A percentile compares a stretch with the other conserved stretches of the same genome.
Evolutionary conservation across 345 rosid species (phyloP).

Genomic region (Cochlearia excelsa): DNA sequence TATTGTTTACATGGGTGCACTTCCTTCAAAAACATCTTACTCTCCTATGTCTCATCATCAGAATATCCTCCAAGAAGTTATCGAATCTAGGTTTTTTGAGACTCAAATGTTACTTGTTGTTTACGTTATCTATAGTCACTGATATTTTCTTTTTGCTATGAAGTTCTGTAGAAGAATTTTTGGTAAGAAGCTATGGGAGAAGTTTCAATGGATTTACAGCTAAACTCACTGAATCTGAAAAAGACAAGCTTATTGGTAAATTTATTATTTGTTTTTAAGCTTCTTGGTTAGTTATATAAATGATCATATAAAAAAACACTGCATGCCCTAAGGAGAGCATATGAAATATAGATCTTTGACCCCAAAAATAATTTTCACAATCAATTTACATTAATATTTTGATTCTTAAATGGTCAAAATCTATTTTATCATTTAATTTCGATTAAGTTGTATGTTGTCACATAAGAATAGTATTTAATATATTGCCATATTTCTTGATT

Average conservation of each 20-base stretch:
- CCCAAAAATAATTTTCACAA: too few species aligned
- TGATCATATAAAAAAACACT: too few species aligned
- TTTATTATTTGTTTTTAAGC: neutral
- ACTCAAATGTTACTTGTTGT: constrained; percentile 10
- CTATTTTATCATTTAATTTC: too few species aligned
- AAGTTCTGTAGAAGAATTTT: constrained; percentile 29
- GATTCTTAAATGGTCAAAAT: too few species aligned
- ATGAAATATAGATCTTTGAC: too few species aligned
- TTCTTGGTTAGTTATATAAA: too few species aligned
- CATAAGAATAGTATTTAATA: too few species aligned
- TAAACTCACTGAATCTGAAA: constrained; percentile 49
- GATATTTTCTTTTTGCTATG: neutral
- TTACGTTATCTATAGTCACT: constrained; percentile 4
- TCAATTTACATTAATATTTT: too few species aligned
- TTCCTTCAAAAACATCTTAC: constrained; percentile 24
- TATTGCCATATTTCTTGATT: too few species aligned
- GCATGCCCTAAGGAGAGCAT: too few species aligned
- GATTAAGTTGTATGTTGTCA: too few species aligned
- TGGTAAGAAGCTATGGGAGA: constrained; percentile 39
- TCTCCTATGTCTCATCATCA: constrained; percentile 35
- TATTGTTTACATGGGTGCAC: constrained; percentile 38
- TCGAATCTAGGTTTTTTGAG: constrained; percentile 21
- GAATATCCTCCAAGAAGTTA: constrained; percentile 30
- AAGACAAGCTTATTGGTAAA: constrained; percentile 42
- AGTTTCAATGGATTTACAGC: constrained; percentile 47